These are phyloP conservation scores for Calocera viscosa DNA, from an alignment of 768 basidiomycete genomes.

Conservation along the genomic window DNA sequence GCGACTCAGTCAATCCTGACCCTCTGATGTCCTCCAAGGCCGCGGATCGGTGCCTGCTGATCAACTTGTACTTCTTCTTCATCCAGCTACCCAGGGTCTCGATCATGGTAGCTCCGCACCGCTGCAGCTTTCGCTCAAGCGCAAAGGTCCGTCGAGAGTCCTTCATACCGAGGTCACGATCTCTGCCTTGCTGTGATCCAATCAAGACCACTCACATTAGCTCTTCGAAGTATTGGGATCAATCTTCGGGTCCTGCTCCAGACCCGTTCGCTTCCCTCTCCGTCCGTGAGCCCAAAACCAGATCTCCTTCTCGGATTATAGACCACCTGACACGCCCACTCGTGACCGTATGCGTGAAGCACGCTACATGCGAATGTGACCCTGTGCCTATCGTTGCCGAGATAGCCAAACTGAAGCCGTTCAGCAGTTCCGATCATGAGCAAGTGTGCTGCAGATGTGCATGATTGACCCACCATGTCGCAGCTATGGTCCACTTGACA, in stretches of 20 bases:
- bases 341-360: slow-evolving; percentile 11
- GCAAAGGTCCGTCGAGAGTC: no score
- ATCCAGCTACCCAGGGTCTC: background rate
- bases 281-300: slow-evolving; percentile 7
- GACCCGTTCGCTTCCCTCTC: slow-evolving; percentile 15
- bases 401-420: background rate
- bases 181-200: background rate
- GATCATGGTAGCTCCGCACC: background rate
- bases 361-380: background rate
- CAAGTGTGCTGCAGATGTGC: no score
- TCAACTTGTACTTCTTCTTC: background rate
- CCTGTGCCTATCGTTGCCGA: background rate
- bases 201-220: slow-evolving; percentile 7
- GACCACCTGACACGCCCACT: slow-evolving; percentile 12
- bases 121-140: background rate
- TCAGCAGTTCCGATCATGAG: background rate
- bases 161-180: background rate
- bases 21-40: background rate
- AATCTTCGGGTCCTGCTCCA: slow-evolving; percentile 7
- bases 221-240: slow-evolving; percentile 7
- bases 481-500: slow-evolving; percentile 27
- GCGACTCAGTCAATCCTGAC: background rate
- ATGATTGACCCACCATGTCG: background rate
- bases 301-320: slow-evolving; percentile 3
- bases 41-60: background rate